Conservation (phyloP, 495 filamentous ascomycete species). For the Penicillium daleae region DNA sequence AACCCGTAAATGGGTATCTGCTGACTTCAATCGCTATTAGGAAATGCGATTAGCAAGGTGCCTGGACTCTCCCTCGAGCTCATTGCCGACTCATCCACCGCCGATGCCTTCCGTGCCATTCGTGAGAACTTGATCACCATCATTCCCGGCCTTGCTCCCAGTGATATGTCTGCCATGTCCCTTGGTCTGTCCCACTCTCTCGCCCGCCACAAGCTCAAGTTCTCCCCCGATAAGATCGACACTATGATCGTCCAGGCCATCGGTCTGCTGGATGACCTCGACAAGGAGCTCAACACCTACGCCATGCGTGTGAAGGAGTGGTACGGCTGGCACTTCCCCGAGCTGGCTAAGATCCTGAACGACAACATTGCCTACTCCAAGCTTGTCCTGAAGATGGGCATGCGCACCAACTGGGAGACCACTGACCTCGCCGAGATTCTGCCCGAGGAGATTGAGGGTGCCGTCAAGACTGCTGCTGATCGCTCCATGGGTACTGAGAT, state of each 20-base stretch:
- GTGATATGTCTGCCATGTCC: slow-evolving; percentile 88
- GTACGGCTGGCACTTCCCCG: slow-evolving; percentile 99
- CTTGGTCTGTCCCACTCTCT: slow-evolving; percentile 96
- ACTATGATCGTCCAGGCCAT: slow-evolving; percentile 99
- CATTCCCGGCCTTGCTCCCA: slow-evolving; percentile 83
- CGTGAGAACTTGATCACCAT: slow-evolving; percentile 86
- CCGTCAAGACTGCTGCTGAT: slow-evolving; percentile 92
- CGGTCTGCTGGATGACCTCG: slow-evolving; percentile 88
- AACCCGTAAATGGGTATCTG: background rate
- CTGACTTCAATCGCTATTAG: slow-evolving; percentile 36
- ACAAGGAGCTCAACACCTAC: slow-evolving; percentile 98
- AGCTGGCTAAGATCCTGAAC: slow-evolving; percentile 94
- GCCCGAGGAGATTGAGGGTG: slow-evolving; percentile 91
- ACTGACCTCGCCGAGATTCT: slow-evolving; percentile 89
- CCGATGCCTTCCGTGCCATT: slow-evolving; percentile 90
- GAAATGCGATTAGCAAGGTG: slow-evolving; percentile 89
- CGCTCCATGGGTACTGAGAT: slow-evolving; percentile 99
- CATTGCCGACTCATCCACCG: slow-evolving; percentile 83
- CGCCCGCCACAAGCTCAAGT: slow-evolving; percentile 98
- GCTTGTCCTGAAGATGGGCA: slow-evolving; percentile 84
- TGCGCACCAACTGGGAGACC: slow-evolving; percentile 73
- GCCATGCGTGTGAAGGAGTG: slow-evolving; percentile 99
- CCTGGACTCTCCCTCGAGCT: slow-evolving; percentile 82
- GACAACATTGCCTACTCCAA: slow-evolving; percentile 95
- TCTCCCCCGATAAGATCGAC: slow-evolving; percentile 98